Percentiles rank a stretch among this genome's conserved stretches.
Evolutionary conservation across 768 basidiomycete genomes (phyloP).

Genomic region (Mrakia frigida): DNA sequence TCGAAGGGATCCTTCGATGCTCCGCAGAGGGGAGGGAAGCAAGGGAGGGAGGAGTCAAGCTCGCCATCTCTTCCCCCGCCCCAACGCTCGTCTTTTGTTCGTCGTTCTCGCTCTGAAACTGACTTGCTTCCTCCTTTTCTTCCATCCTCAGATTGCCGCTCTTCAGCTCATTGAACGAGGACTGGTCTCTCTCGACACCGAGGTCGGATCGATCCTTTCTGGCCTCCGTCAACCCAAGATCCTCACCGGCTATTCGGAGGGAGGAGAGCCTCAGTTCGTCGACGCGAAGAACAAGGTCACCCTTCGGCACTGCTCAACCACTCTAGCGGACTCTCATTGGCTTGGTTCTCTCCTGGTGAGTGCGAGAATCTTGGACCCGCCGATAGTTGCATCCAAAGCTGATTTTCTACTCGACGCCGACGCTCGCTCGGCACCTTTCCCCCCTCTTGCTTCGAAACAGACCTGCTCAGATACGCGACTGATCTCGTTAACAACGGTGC

Average conservation of each 20-base stretch:
- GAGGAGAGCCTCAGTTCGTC: background rate
- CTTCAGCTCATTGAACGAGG: constrained; percentile 2
- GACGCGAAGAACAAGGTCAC: constrained; percentile 10
- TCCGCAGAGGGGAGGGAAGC: background rate
- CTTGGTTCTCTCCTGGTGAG: background rate
- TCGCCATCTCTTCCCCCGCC: too few relatives aligned
- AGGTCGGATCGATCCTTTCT: background rate
- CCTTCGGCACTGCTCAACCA: background rate
- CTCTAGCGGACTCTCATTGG: background rate
- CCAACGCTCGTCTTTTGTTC: background rate
- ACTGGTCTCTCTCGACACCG: background rate
- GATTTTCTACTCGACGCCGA: too few relatives aligned
- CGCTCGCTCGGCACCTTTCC: background rate
- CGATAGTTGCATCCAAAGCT: too few relatives aligned
- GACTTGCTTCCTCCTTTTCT: background rate
- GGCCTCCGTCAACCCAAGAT: background rate
- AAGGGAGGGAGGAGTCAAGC: background rate
- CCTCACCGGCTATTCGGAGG: background rate
- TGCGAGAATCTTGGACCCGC: too few relatives aligned
- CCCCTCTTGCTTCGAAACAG: background rate
- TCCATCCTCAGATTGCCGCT: background rate
- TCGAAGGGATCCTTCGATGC: too few relatives aligned
- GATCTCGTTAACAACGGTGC: background rate
- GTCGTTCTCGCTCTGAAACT: background rate
- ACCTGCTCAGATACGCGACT: background rate